A percentile compares a stretch with the other conserved stretches of the same genome.
These are phyloP conservation scores for Phytophthora sp. DNA, from an alignment of 352 stramenopile species.

Conservation along the genomic window DNA sequence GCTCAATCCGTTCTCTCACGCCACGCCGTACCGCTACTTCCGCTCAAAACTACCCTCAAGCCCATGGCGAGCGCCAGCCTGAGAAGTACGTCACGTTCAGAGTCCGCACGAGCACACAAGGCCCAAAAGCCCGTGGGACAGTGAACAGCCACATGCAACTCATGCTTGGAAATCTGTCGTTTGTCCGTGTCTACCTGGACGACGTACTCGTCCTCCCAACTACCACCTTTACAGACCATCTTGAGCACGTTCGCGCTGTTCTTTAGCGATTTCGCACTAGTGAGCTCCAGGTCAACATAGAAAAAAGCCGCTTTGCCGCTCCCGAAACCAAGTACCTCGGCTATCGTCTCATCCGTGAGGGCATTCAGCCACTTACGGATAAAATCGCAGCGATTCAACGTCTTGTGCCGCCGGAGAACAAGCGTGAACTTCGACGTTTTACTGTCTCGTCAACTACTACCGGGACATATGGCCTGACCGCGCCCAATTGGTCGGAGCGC, in stretches of 20 bases:
- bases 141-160: not conserved
- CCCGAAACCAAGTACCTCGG: not conserved
- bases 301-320: not conserved
- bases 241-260: not conserved
- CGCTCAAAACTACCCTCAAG: not conserved
- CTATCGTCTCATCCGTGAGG: not conserved
- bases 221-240: too few species aligned
- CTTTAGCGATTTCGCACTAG: not conserved
- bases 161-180: too few species aligned
- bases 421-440: not conserved
- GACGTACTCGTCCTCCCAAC: too few species aligned
- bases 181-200: too few species aligned
- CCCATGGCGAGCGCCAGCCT: not conserved
- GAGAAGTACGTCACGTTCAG: not conserved
- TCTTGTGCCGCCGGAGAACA: not conserved
- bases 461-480: not conserved
- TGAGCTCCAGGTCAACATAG: not conserved
- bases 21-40: not conserved
- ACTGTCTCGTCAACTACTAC: not conserved
- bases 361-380: not conserved
- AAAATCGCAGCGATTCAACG: not conserved
- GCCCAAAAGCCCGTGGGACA: not conserved
- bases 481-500: too few species aligned
- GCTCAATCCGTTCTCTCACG: not conserved
- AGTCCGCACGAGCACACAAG: not conserved